phyloP scores from a whole-genome alignment of 2,329 filamentous ascomycete species.

The Berkeleyomyces rouxiae region DNA sequence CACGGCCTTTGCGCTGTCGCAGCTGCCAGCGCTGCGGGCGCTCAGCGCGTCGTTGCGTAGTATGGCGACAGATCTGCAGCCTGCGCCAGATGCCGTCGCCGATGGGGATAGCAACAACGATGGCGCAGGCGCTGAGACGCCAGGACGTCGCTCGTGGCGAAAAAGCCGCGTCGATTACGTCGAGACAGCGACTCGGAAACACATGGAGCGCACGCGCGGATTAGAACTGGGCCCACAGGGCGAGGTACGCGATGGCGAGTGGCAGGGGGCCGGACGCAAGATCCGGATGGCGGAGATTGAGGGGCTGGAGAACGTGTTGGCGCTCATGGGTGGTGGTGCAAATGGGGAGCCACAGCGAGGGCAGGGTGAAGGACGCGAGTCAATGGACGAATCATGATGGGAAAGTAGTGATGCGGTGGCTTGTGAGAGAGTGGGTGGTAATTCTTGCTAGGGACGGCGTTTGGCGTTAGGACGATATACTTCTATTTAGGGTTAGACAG shows the following conservation, averaged over 20 bases:
- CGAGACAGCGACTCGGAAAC: constrained; percentile 58
- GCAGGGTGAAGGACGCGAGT: neutral
- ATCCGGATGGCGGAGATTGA: constrained; percentile 38
- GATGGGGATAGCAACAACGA: neutral
- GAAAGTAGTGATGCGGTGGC: neutral
- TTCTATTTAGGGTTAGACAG: neutral
- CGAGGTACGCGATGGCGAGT: constrained; percentile 47
- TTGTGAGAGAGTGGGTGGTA: neutral
- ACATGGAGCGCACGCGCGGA: constrained; percentile 54
- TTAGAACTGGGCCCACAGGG: constrained; percentile 46
- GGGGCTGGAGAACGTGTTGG: constrained; percentile 35
- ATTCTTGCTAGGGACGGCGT: neutral
- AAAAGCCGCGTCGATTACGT: constrained; percentile 67
- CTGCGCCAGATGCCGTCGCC: constrained; percentile 6
- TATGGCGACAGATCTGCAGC: constrained; percentile 45
- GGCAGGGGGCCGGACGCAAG: constrained; percentile 38
- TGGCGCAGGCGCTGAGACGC: constrained; percentile 15
- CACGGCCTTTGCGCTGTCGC: constrained; percentile 62
- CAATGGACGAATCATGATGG: neutral
- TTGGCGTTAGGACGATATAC: neutral
- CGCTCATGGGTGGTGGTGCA: constrained; percentile 25
- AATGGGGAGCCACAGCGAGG: constrained; percentile 1
- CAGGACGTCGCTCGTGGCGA: constrained; percentile 33
- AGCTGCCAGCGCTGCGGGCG: constrained; percentile 61
- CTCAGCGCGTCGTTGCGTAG: constrained; percentile 44